Base-by-base conservation (phyloP, 371 early-diverging fungal genomes). In the Mucor saturninus region DNA sequence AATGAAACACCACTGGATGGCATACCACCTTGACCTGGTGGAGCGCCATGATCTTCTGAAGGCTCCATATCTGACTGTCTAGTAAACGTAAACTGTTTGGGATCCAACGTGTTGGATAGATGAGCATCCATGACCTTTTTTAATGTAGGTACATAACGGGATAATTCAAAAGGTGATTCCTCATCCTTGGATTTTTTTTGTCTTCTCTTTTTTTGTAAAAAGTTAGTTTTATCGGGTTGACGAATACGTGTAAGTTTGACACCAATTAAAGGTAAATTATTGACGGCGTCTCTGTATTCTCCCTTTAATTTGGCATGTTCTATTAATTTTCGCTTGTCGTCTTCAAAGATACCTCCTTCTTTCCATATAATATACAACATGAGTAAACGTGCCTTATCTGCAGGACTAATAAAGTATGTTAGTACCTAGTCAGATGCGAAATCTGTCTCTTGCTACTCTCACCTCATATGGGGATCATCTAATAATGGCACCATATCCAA, bases 401-500 rank as follows among this genome's bases (percentile, higher is more conserved):
- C 71, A 4, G 74, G 70, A 29, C 88, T 88, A 37, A 43, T n/a
- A 32, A n/a, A 14, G 13, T 14, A 21, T 46, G 4, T 21, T 7
- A 21, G 21, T 7, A 21, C 5, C 14, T n/a, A n/a, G 15, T 21
- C 21, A 21, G 21, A 21, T 21, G 3, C 13, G 4, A 43, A 28
- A 14, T 15, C 8, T 13, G 11, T 21, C 14, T 58, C 9, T 28
- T 32, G 21, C 3, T 42, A 43, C 14, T 4, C n/a, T 54, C 68
- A 81, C 81, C 77, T 82, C 31, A 79, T 71, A 64, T 74, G 68
- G 39, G 78, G 76, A 64, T 93, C 89, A 74, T 90, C 91, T 35
- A 97, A 78, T 10, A 94, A 70, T 29, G 95, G 95, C 1, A 93
- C 91, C 89, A 98, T 88, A 61, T 95, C 95, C 21, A 91, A 74